phyloP scores from a whole-genome alignment of 1,284 basidiomycete species.

The Ustilago hordei region DNA sequence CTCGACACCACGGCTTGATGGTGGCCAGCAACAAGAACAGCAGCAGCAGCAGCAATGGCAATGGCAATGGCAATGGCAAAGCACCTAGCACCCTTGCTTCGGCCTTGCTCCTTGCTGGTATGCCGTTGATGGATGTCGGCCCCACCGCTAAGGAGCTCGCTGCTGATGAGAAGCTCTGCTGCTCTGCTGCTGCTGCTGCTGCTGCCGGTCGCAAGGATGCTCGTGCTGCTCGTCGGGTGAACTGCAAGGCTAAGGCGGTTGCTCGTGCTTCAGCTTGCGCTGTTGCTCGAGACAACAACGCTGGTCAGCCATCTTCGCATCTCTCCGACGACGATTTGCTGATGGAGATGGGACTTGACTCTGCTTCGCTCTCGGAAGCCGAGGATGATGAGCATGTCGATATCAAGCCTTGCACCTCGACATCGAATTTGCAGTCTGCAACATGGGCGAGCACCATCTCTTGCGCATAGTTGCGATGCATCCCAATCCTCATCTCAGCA shows the following conservation, averaged over 20 bases:
- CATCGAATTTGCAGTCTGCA: constrained; percentile 9
- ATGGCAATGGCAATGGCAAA: constrained; percentile 3
- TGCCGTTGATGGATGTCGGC: constrained; percentile 39
- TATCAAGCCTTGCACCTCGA: constrained; percentile 1
- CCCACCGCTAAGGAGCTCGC: constrained; percentile 21
- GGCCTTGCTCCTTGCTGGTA: constrained; percentile 30
- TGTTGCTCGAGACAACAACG: constrained; percentile 8
- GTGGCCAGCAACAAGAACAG: constrained; percentile 5
- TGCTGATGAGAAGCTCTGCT: constrained; percentile 17
- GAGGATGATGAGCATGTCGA: constrained; percentile 22
- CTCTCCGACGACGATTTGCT: constrained; percentile 49
- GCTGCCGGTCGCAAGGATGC: constrained; percentile 16
- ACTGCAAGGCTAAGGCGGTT: constrained; percentile 1
- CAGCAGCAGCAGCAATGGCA: too few species aligned
- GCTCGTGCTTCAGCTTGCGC: constrained; percentile 12
- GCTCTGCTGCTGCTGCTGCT: not conserved
- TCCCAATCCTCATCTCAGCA: not conserved
- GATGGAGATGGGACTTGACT: constrained; percentile 37
- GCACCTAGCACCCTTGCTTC: constrained; percentile 28
- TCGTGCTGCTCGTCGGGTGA: constrained; percentile 21
- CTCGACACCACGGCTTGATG: constrained; percentile 14
- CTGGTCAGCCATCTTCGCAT: constrained; percentile 54
- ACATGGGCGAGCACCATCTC: constrained; percentile 8
- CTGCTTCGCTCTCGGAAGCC: constrained; percentile 36
- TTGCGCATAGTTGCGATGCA: constrained; percentile 16